Evolutionary conservation across 169 alveolate genomes (phyloP), one percentile per base, ranked within the genome.

Genomic region (Eimeria mitis): DNA sequence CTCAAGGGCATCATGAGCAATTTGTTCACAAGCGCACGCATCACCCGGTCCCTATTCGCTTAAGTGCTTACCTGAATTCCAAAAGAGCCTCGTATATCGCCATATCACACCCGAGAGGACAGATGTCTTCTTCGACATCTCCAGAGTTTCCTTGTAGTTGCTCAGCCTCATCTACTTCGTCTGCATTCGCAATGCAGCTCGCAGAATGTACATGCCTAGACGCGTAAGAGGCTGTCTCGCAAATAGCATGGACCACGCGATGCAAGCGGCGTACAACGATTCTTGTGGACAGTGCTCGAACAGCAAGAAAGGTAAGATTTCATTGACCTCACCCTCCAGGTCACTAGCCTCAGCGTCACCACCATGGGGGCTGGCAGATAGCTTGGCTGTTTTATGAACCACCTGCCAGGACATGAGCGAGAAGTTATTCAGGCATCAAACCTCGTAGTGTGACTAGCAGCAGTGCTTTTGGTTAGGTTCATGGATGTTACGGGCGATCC

Each of bases 41-140:
- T 21, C 25, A 49, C 47, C 31, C 28, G 14, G 23, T 49, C 52
- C 70, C 42, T 31, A 28, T 47, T 25, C 70, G 47, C 47, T 0
- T 6, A n/a, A 14, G 7, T 0, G 63, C 31, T 42, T 63, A 87
- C 92, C 92, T 59, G 78, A 87, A 71, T 47, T 87, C 92, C 83
- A 87, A 87, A 44, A 87, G 52, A 7, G 92, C 92, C 68, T 87
- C 92, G 81, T 87, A 87, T 7, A 87, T 61, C 0, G 92, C 81
- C 92, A 87, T 87, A 49, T 87, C 92, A 31, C 92, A 87, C 31
- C 92, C 92, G 40, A 87, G 14, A 13, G 92, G 92, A 28, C 92
- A 87, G 9, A 87, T 63, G 40, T 87, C 92, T 65, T 87, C 92
- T 44, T 87, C 92, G 19, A 87, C 71, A 63, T 44, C 81, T 19